Base-by-base conservation (phyloP, 495 filamentous ascomycete genomes). In the Penicilliopsis zonata region DNA sequence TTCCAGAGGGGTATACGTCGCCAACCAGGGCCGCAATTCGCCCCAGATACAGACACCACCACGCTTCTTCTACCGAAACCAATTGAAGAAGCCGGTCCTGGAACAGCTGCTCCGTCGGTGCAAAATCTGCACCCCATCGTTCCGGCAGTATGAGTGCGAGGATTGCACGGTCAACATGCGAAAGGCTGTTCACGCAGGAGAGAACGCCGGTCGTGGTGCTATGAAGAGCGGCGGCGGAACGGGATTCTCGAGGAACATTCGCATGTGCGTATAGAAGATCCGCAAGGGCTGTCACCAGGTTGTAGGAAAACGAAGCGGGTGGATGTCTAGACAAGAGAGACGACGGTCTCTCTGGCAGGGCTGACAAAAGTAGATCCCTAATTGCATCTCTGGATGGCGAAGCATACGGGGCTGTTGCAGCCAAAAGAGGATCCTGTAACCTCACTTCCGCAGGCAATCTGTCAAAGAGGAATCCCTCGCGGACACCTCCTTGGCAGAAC, bases 401-500 rank as follows among this genome's bases (percentile, higher is more conserved):
- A 4, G 70, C 70, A 33, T 61, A 69, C 0, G 67, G 56, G 1
- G 55, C 50, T 2, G 71, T 81, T 8, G 72, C 76, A 4, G 71
- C 65, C 25, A 70, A 46, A 9, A 93, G 46, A 1, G 87, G 83
- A 48, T 78, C 61, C 44, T 69, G 64, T 21, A 72, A 65, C 31
- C 79, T 71, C 10, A 81, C 50, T 2, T 57, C 44, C 5, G 52
- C 36, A 0, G 72, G 65, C 10, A 92, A 65, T 34, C 67, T 74
- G 50, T 76, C 67, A 54, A 79, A 86, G 16, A 92, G 53, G 1
- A 76, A 69, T 0, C 87, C 87, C 52, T 94, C 87, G 16, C 86
- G 69, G 28, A 93, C 84, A 7, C 87, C 87, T 2, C 74, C 87
- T 42, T 84, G 76, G 45, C 83, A 88, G 57, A 94, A 95, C 9